Conservation (phyloP, 331 rosid genomes). For the Malus hybrid region DNA sequence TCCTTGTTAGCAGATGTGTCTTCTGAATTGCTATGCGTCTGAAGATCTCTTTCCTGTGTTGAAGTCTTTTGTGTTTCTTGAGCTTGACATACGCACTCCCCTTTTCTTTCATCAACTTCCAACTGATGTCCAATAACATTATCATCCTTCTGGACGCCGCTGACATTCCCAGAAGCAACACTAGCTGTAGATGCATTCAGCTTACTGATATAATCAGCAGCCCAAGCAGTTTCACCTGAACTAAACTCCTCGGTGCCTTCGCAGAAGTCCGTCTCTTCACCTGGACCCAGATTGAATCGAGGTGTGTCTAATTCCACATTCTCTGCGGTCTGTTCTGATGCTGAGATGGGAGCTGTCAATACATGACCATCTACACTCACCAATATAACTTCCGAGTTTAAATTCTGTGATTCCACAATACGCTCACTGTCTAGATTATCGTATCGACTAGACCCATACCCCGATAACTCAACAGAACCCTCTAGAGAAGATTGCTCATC, state of each 20-base stretch:
- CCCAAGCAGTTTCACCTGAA: constrained; percentile 53
- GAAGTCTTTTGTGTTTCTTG: constrained; percentile 23
- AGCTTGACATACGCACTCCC: constrained; percentile 20
- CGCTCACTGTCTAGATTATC: constrained; percentile 40
- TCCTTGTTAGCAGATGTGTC: constrained; percentile 19
- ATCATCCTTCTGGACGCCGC: constrained; percentile 13
- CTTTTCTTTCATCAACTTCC: constrained; percentile 43
- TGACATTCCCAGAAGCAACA: constrained; percentile 16
- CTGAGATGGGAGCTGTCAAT: constrained; percentile 70
- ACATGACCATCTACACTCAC: constrained; percentile 88
- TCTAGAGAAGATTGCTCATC: constrained; percentile 59
- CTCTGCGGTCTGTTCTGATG: constrained; percentile 49
- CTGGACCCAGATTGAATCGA: constrained; percentile 72
- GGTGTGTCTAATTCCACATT: constrained; percentile 58
- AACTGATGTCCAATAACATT: constrained; percentile 10
- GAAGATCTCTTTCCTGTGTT: constrained; percentile 23
- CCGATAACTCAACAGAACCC: constrained; percentile 46
- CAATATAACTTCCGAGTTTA: constrained; percentile 64
- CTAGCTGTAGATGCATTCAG: constrained; percentile 31
- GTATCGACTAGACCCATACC: constrained; percentile 39
- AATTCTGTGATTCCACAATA: constrained; percentile 42
- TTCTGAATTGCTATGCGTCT: constrained; percentile 23
- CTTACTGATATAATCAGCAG: constrained; percentile 44
- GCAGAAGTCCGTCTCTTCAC: constrained; percentile 56
- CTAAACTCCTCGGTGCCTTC: constrained; percentile 56